Conservation (phyloP, 306 rosid genomes). For the Ceratonia siliqua region DNA sequence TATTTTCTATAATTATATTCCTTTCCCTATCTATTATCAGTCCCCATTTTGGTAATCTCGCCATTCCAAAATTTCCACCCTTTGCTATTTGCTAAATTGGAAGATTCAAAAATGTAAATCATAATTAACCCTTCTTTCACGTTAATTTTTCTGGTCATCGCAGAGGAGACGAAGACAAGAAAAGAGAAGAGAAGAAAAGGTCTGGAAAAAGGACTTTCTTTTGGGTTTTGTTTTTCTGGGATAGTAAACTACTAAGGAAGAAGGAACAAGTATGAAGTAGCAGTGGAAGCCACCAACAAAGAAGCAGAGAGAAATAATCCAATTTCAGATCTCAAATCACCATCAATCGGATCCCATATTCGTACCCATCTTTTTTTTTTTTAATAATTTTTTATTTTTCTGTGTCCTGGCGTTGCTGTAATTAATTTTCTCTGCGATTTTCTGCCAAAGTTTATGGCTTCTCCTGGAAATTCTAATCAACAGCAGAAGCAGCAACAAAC, state of each 20-base stretch:
- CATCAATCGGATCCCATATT: conserved; percentile 35
- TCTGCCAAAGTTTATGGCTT: conserved; percentile 51
- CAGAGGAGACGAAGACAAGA: no score
- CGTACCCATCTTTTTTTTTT: conserved; percentile 14
- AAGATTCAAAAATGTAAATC: conserved; percentile 31
- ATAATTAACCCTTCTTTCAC: no score
- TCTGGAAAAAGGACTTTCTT: conserved; percentile 4
- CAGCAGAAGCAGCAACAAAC: conserved; percentile 40
- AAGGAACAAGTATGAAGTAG: conserved; percentile 14
- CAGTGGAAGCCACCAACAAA: conserved; percentile 21
- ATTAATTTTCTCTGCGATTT: conserved; percentile 12
- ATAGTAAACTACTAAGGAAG: conserved; percentile 24
- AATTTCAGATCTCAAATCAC: conserved; percentile 46
- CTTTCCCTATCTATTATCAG: background rate
- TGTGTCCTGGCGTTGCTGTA: background rate
- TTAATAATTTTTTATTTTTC: conserved; percentile 22
- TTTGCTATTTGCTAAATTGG: conserved; percentile 24
- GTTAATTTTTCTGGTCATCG: no score
- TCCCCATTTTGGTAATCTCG: conserved; percentile 25
- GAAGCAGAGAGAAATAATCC: background rate
- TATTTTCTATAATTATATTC: conserved; percentile 5
- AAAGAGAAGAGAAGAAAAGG: conserved; percentile 26
- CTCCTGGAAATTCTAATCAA: conserved; percentile 51
- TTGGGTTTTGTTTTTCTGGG: background rate
- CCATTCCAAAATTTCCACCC: conserved; percentile 18